Evolutionary conservation across 768 basidiomycete genomes (phyloP), one percentile per base, ranked within the genome.

Genomic region (Tricholoma saponaceum): DNA sequence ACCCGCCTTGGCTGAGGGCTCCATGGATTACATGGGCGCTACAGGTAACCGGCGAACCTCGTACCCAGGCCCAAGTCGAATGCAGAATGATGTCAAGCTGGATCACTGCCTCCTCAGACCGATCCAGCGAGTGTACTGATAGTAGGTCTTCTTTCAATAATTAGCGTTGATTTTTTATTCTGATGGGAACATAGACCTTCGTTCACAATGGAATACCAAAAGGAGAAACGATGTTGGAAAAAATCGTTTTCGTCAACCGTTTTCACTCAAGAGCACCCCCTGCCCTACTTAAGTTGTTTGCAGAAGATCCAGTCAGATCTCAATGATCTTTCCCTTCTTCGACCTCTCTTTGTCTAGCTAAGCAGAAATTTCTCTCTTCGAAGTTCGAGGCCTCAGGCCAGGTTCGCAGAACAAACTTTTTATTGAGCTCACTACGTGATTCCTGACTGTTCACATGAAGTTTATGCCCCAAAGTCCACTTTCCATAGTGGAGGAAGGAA

Each of bases 251-350:
- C 51, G 62, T 57, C 52, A 66, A 25, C 56, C 66, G 12, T 68
- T 75, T 52, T 56, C 52, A 23, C 63, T 75, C 9, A 58, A 61
- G 1, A 59, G 69, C 13, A 73, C 69, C 5, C 67, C 69, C 72
- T 8, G 63, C 63, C n/a, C 65, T 72, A n/a, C 56, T 69, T 28
- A 61, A 69, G 43, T 72, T 68, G 54, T 70, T 70, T 51, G 33
- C 51, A 5, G 67, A 72, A 58, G 69, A 71, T 51, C 65, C 70
- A 0, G 65, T 64, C 1, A 62, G 70, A n/a, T 67, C 72, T 4
- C 63, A 72, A 20, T 74, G 74, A 72, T 54, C 67, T 4, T 75
- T 74, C 55, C 71, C 69, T 5, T 70, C 70, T 58, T 66, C 62
- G 1, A 68, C 72, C 0, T 65, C 66, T 7, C 64, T 66, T 7